A percentile compares a stretch with the other conserved stretches of the same genome.
These are phyloP conservation scores for Trypanosoma brucei DNA, from an alignment of 208 protist genomes.

Conservation along the genomic window DNA sequence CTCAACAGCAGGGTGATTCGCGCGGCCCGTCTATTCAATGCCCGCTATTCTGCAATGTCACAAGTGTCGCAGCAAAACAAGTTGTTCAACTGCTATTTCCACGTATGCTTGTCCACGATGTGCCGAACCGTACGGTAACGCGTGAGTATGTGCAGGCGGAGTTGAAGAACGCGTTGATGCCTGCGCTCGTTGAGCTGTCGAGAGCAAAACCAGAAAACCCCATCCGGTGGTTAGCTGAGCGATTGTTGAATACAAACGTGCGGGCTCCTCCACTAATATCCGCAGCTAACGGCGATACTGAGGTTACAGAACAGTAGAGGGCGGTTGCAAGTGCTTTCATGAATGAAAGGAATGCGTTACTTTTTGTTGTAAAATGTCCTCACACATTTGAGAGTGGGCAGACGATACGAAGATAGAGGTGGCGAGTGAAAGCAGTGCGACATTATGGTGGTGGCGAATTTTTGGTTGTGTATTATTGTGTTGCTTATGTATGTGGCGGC, in stretches of 20 bases:
- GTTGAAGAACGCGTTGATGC: slow-evolving; percentile 76
- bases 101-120: slow-evolving; percentile 68
- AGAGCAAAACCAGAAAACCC: slow-evolving; percentile 82
- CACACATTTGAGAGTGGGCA: too few species aligned
- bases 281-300: slow-evolving; percentile 1
- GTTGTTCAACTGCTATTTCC: slow-evolving; percentile 70
- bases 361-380: too few species aligned
- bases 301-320: slow-evolving; percentile 3
- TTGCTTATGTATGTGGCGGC: too few species aligned
- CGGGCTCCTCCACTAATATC: slow-evolving; percentile 69
- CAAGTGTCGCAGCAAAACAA: slow-evolving; percentile 32
- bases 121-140: slow-evolving; percentile 46
- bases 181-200: slow-evolving; percentile 77
- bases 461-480: too few species aligned
- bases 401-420: too few species aligned
- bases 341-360: background rate
- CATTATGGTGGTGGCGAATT: too few species aligned
- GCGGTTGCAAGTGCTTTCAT: background rate
- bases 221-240: slow-evolving; percentile 81
- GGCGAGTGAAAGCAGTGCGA: too few species aligned
- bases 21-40: slow-evolving; percentile 11
- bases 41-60: slow-evolving; percentile 26
- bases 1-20: slow-evolving; percentile 18
- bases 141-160: slow-evolving; percentile 83
- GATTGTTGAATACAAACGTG: slow-evolving; percentile 76